A percentile compares a stretch with the other conserved stretches of the same genome.
phyloP scores from a whole-genome alignment of 768 basidiomycete species.

The Mycena alexandri region DNA sequence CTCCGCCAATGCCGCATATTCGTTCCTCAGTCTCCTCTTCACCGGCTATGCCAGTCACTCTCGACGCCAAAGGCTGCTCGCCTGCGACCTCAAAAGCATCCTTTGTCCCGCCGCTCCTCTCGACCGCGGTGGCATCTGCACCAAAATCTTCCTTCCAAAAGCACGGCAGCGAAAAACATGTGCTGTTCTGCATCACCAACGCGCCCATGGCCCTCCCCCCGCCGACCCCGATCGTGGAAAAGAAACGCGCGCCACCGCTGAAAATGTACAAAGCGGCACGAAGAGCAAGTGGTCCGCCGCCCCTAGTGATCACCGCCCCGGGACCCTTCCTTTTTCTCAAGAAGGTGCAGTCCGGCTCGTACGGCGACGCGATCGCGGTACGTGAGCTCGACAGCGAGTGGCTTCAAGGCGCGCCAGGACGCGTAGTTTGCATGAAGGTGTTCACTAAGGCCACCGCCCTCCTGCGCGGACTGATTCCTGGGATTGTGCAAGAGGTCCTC shows the following conservation, averaged over 20 bases:
- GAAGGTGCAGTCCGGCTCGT: slow-evolving; percentile 35
- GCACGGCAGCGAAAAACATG: slow-evolving; percentile 28
- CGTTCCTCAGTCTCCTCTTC: neutral
- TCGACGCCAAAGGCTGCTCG: slow-evolving; percentile 27
- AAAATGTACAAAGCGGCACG: slow-evolving; percentile 12
- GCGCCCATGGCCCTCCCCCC: slow-evolving; percentile 15
- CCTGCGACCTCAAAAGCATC: slow-evolving; percentile 17
- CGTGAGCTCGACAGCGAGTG: slow-evolving; percentile 40
- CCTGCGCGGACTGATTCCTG: slow-evolving; percentile 22
- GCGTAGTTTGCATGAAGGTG: slow-evolving; percentile 55
- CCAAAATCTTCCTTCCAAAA: slow-evolving; percentile 7
- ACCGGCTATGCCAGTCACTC: slow-evolving; percentile 26
- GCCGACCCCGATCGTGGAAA: slow-evolving; percentile 1
- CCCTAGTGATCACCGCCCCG: slow-evolving; percentile 25
- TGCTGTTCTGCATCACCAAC: slow-evolving; percentile 30
- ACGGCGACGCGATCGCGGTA: slow-evolving; percentile 32
- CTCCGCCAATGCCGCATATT: slow-evolving; percentile 1
- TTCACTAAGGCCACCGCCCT: slow-evolving; percentile 42
- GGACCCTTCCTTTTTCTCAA: slow-evolving; percentile 50
- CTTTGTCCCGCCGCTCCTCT: slow-evolving; percentile 26
- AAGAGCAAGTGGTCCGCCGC: slow-evolving; percentile 9
- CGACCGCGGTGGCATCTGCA: slow-evolving; percentile 8
- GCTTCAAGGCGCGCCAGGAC: slow-evolving; percentile 39
- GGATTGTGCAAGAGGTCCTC: slow-evolving; percentile 49
- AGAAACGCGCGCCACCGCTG: slow-evolving; percentile 14